A percentile compares a stretch with the other conserved stretches of the same genome.
These are phyloP conservation scores for Tolypocladium capitatum DNA, from an alignment of 2,329 filamentous ascomycete species.

Conservation along the genomic window DNA sequence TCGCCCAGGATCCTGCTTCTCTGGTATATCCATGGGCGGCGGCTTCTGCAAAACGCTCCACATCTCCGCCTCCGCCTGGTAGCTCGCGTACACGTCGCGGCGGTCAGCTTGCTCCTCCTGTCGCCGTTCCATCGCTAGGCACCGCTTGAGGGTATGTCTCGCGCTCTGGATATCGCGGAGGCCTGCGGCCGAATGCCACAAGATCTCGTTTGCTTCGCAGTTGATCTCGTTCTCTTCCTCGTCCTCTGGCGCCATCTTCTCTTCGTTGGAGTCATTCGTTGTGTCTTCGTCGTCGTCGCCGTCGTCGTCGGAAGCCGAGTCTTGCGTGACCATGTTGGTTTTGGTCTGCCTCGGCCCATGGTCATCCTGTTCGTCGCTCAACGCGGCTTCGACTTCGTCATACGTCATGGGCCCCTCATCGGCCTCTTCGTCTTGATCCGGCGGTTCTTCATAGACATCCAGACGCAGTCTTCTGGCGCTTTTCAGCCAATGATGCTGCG, in stretches of 20 bases:
- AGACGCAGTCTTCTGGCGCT: conserved; percentile 36
- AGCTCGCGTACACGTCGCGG: conserved; percentile 25
- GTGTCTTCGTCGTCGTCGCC: conserved; percentile 8
- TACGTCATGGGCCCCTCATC: conserved; percentile 24
- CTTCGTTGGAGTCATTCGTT: conserved; percentile 5
- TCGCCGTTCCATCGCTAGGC: conserved; percentile 26
- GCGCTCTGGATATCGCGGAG: conserved; percentile 23
- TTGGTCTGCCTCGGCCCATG: conserved; percentile 2
- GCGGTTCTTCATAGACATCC: conserved; percentile 28
- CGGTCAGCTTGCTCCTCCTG: conserved; percentile 31
- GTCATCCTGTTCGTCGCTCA: conserved; percentile 9
- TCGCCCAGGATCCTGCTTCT: conserved; percentile 15
- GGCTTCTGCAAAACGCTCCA: conserved; percentile 30
- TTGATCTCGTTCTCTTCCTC: conserved; percentile 18
- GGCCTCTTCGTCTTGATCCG: conserved; percentile 8
- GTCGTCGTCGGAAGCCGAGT: conserved; percentile 2
- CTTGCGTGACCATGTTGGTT: conserved; percentile 1
- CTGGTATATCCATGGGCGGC: conserved; percentile 21
- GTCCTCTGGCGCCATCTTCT: conserved; percentile 7
- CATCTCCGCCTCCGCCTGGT: conserved; percentile 28
- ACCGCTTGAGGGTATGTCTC: conserved; percentile 21
- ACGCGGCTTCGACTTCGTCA: conserved; percentile 28
- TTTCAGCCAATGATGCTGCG: conserved; percentile 30
- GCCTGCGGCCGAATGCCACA: conserved; percentile 26
- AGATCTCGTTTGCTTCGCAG: conserved; percentile 27